phyloP scores from a whole-genome alignment of 2,329 filamentous ascomycete genomes.

The Lomentospora prolificans region DNA sequence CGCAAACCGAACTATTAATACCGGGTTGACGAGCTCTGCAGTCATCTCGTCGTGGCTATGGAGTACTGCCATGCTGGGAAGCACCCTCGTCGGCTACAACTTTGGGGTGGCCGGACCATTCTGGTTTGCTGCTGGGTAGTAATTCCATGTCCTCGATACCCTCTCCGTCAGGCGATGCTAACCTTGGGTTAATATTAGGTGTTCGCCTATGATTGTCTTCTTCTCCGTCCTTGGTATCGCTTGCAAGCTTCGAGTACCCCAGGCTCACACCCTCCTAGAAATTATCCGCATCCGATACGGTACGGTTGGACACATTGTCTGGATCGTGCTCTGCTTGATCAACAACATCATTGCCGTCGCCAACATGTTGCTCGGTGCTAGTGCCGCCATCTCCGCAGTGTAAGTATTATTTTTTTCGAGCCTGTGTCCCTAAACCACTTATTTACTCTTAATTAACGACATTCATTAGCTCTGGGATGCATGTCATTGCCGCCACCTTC shows the following conservation, averaged over 20 bases:
- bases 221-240: slow-evolving; percentile 41
- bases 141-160: too few relatives aligned
- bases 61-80: slow-evolving; percentile 41
- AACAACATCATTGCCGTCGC: slow-evolving; percentile 44
- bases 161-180: too few relatives aligned
- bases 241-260: slow-evolving; percentile 40
- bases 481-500: slow-evolving; percentile 39
- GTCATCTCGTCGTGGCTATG: slow-evolving; percentile 46
- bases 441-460: background rate
- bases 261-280: slow-evolving; percentile 44
- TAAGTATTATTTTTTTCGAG: slow-evolving; percentile 13
- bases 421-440: background rate
- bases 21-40: slow-evolving; percentile 41
- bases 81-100: slow-evolving; percentile 39
- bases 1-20: slow-evolving; percentile 39
- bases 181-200: slow-evolving; percentile 20
- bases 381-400: slow-evolving; percentile 24
- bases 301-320: slow-evolving; percentile 36
- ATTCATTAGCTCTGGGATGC: slow-evolving; percentile 28
- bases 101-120: slow-evolving; percentile 46
- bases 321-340: slow-evolving; percentile 39
- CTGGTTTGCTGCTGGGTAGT: slow-evolving; percentile 43
- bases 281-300: slow-evolving; percentile 43
- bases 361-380: slow-evolving; percentile 38
- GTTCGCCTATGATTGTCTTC: slow-evolving; percentile 45